Conservation (phyloP, 75 land plant species). For the Chamaecyparis obtusa region DNA sequence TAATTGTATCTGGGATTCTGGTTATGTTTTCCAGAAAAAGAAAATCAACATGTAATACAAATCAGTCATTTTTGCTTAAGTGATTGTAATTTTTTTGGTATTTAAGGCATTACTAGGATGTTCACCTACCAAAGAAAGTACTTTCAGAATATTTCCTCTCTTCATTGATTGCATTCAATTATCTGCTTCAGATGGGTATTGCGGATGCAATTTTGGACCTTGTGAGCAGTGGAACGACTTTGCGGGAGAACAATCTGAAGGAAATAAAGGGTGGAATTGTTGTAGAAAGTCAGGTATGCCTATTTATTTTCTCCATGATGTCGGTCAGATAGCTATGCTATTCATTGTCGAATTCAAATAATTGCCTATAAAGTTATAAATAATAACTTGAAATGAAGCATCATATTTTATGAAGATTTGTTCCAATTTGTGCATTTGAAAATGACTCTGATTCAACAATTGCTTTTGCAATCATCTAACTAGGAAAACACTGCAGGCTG, state of each 20-base stretch:
- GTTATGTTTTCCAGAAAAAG: background rate
- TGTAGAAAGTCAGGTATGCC: slow-evolving; percentile 79
- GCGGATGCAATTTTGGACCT: slow-evolving; percentile 98
- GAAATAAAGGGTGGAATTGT: slow-evolving; percentile 91
- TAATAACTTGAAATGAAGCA: background rate
- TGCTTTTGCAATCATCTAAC: background rate
- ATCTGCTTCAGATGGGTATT: slow-evolving; percentile 81
- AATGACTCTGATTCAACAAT: background rate
- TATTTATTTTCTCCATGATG: background rate
- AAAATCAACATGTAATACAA: background rate
- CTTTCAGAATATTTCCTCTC: background rate
- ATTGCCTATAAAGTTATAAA: background rate
- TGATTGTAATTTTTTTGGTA: background rate
- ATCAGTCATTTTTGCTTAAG: background rate
- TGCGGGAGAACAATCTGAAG: slow-evolving; percentile 93
- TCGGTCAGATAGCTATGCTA: background rate
- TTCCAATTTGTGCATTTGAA: background rate
- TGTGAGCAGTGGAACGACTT: slow-evolving; percentile 98
- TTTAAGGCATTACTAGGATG: background rate
- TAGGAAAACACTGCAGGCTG: slow-evolving; percentile 62
- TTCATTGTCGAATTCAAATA: background rate
- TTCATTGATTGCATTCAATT: slow-evolving; percentile 1
- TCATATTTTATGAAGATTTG: background rate
- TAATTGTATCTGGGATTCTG: background rate
- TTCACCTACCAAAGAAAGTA: background rate